A percentile compares a stretch with the other conserved stretches of the same genome.
These are phyloP conservation scores for Stachybotrys echinatus DNA, from an alignment of 2,329 filamentous ascomycete species.

Conservation along the genomic window DNA sequence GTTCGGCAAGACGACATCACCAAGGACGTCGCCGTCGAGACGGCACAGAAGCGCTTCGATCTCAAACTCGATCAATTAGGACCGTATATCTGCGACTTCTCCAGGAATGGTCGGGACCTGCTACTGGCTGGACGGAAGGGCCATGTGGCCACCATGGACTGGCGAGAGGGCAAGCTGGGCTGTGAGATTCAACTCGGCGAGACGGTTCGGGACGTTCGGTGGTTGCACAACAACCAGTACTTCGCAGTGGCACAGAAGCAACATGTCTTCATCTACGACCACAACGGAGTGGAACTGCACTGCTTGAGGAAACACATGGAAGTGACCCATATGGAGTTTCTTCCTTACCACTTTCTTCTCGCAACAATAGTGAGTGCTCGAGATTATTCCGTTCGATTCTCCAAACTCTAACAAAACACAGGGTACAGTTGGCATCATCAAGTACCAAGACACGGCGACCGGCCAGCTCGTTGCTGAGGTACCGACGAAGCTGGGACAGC, in stretches of 20 bases:
- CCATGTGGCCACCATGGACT: conserved; percentile 95
- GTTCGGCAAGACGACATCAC: conserved; percentile 84
- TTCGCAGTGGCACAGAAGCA: conserved; percentile 97
- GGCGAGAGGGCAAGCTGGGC: conserved; percentile 83
- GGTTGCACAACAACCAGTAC: conserved; percentile 90
- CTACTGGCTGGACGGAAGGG: conserved; percentile 86
- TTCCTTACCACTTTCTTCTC: conserved; percentile 93
- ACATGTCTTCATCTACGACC: conserved; percentile 94
- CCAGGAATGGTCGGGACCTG: conserved; percentile 80
- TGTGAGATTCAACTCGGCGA: conserved; percentile 90
- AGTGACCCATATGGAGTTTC: conserved; percentile 88
- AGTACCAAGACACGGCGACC: conserved; percentile 94
- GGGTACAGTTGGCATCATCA: conserved; percentile 78
- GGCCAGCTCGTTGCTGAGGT: conserved; percentile 84
- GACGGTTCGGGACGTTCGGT: conserved; percentile 82
- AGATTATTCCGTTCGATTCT: neutral
- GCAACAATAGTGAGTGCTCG: conserved; percentile 65
- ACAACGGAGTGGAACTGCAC: conserved; percentile 85
- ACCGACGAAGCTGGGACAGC: conserved; percentile 76
- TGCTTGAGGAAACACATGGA: conserved; percentile 87
- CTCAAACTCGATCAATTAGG: conserved; percentile 77
- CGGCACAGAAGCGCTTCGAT: conserved; percentile 90
- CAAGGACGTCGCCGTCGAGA: conserved; percentile 69
- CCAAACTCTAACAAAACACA: conserved; percentile 20
- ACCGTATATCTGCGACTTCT: conserved; percentile 86